Evolutionary conservation across 2,329 filamentous ascomycete genomes (phyloP).

Genomic region (Fusarium falciforme): DNA sequence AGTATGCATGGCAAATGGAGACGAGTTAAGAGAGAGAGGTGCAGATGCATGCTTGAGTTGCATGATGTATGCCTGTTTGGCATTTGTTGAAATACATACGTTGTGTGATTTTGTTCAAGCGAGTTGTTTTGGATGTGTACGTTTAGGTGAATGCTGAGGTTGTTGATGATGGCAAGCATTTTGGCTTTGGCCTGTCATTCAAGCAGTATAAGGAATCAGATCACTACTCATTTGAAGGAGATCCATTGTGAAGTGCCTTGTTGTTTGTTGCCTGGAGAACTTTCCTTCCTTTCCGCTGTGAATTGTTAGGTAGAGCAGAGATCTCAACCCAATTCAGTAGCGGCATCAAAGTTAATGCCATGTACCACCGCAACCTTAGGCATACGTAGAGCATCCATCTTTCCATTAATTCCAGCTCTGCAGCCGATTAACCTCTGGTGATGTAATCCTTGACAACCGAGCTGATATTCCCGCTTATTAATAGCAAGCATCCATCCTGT

Average conservation of each 20-base stretch:
- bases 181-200: not conserved
- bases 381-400: not conserved
- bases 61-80: slow-evolving; percentile 8
- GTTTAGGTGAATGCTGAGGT: not conserved
- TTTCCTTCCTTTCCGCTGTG: not conserved
- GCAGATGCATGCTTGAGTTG: not conserved
- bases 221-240: not conserved
- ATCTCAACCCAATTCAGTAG: not conserved
- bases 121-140: not conserved
- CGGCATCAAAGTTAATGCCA: not conserved
- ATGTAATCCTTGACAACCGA: not conserved
- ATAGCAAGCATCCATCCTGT: not conserved
- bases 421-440: not conserved
- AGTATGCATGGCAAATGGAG: not conserved
- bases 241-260: not conserved
- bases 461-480: slow-evolving; percentile 21
- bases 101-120: slow-evolving; percentile 4
- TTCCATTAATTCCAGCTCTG: not conserved
- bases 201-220: not conserved
- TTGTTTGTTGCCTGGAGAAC: not conserved
- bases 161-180: not conserved
- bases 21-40: not conserved
- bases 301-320: not conserved
- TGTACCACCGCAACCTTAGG: not conserved
- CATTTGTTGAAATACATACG: slow-evolving; percentile 24